A percentile compares a stretch with the other conserved stretches of the same genome.
Evolutionary conservation across 495 filamentous ascomycete genomes (phyloP).

Genomic region (Emericellopsis terricola): DNA sequence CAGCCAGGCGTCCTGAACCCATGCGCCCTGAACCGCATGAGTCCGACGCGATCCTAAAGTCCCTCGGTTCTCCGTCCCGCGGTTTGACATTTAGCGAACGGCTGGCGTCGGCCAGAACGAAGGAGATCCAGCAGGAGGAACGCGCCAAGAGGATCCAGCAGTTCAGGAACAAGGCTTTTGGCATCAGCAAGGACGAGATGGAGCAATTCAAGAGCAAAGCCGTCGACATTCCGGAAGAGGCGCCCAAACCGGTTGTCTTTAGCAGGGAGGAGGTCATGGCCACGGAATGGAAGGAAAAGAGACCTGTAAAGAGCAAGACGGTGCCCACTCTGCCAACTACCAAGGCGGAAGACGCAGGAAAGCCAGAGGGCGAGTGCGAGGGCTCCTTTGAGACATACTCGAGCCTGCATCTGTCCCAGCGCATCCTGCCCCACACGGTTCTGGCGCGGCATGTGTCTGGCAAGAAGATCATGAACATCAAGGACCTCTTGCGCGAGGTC

Average conservation of each 20-base stretch:
- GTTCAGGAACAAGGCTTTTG: conserved; percentile 52
- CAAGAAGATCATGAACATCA: conserved; percentile 62
- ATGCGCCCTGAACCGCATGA: too few relatives aligned
- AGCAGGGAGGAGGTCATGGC: conserved; percentile 47
- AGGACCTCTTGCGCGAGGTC: conserved; percentile 63
- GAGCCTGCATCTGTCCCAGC: conserved; percentile 63
- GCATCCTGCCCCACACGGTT: conserved; percentile 66
- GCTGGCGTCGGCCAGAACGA: conserved; percentile 46
- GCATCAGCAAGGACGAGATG: conserved; percentile 44
- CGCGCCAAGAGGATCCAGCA: conserved; percentile 33
- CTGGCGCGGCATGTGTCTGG: conserved; percentile 55
- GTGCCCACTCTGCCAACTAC: conserved; percentile 22
- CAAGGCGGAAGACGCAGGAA: background rate
- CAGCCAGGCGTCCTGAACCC: too few relatives aligned
- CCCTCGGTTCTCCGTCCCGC: too few relatives aligned
- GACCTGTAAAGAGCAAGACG: conserved; percentile 31
- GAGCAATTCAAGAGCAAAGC: conserved; percentile 45
- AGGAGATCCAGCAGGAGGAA: conserved; percentile 38
- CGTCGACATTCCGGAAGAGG: conserved; percentile 30
- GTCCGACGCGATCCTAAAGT: too few relatives aligned
- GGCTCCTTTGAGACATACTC: conserved; percentile 68
- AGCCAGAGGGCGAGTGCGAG: conserved; percentile 14
- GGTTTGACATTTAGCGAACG: conserved; percentile 73
- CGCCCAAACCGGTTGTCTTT: conserved; percentile 30
- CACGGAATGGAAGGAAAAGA: conserved; percentile 12